Percentiles rank a stretch among this genome's conserved stretches.
Conservation (phyloP, 1,284 basidiomycete species). For the Pseudozyma sp. region DNA sequence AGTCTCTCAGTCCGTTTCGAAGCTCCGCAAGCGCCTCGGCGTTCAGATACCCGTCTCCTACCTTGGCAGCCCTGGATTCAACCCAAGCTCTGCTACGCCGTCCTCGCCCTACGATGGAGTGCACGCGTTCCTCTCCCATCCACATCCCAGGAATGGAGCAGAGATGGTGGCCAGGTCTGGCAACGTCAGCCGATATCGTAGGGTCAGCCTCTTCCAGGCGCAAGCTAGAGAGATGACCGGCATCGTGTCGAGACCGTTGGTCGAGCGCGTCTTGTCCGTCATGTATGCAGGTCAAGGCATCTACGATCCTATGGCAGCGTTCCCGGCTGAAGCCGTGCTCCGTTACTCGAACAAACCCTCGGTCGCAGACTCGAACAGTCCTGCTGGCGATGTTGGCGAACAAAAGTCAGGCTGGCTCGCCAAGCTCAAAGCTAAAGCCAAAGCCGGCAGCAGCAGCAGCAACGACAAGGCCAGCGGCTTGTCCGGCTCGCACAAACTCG, state of each 20-base stretch:
- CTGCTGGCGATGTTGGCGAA: constrained; percentile 1
- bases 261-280: constrained; percentile 31
- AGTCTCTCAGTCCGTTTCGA: constrained; percentile 23
- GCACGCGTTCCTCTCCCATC: constrained; percentile 25
- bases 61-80: constrained; percentile 20
- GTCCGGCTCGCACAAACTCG: background rate
- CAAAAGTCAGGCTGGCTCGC: constrained; percentile 19
- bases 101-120: background rate
- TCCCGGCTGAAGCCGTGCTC: constrained; percentile 39
- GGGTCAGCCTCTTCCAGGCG: constrained; percentile 35
- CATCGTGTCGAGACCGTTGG: constrained; percentile 38
- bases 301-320: constrained; percentile 20
- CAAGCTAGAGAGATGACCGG: constrained; percentile 40
- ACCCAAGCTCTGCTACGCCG: background rate
- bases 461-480: background rate
- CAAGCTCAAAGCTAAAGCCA: constrained; percentile 28
- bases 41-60: constrained; percentile 42
- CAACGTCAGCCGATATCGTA: constrained; percentile 18
- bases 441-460: constrained; percentile 4
- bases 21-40: constrained; percentile 31
- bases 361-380: background rate
- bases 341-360: constrained; percentile 13
- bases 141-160: constrained; percentile 22
- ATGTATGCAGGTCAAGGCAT: constrained; percentile 28
- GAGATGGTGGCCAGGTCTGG: constrained; percentile 28